Percentiles rank a stretch among this genome's conserved stretches.
These are phyloP conservation scores for Geopyxis carbonaria DNA, from an alignment of 495 filamentous ascomycete genomes.

Conservation along the genomic window DNA sequence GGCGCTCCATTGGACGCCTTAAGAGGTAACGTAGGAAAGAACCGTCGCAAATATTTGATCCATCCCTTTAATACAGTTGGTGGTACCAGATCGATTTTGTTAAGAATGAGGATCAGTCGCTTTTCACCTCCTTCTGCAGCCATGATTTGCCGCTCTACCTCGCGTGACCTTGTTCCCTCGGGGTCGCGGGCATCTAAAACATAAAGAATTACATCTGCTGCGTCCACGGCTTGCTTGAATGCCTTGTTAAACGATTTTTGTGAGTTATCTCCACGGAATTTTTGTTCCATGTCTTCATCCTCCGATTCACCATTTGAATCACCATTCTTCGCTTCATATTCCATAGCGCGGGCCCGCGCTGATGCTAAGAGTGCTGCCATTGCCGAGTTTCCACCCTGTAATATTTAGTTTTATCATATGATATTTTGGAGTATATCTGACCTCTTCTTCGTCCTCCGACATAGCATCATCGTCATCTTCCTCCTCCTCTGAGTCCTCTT, in stretches of 20 bases:
- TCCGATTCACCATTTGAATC: slow-evolving; percentile 33
- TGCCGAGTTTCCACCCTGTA: slow-evolving; percentile 51
- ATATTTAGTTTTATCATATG: slow-evolving; percentile 19
- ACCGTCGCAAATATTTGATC: slow-evolving; percentile 70
- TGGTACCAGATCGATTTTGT: slow-evolving; percentile 92
- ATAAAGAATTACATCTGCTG: slow-evolving; percentile 83
- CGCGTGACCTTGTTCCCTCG: slow-evolving; percentile 74
- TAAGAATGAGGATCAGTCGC: slow-evolving; percentile 79
- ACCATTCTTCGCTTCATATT: slow-evolving; percentile 43
- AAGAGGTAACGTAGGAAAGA: slow-evolving; percentile 83
- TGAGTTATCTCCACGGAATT: slow-evolving; percentile 41
- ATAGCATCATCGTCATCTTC: slow-evolving; percentile 33
- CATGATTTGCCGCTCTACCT: slow-evolving; percentile 80
- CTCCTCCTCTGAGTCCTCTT: slow-evolving; percentile 30
- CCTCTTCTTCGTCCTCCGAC: slow-evolving; percentile 33
- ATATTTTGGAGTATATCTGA: slow-evolving; percentile 12
- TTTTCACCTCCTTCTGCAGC: slow-evolving; percentile 67
- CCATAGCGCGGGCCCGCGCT: slow-evolving; percentile 62
- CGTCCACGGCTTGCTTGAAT: slow-evolving; percentile 84
- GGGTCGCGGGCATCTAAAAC: slow-evolving; percentile 89
- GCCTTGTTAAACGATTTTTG: slow-evolving; percentile 82
- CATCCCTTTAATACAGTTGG: slow-evolving; percentile 63
- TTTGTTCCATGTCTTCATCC: slow-evolving; percentile 38
- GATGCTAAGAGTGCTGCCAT: slow-evolving; percentile 91
- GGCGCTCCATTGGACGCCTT: slow-evolving; percentile 67